Percentiles rank a stretch among this genome's conserved stretches.
Conservation (phyloP, 2,329 filamentous ascomycete genomes). For the Xenoacremonium recifei region DNA sequence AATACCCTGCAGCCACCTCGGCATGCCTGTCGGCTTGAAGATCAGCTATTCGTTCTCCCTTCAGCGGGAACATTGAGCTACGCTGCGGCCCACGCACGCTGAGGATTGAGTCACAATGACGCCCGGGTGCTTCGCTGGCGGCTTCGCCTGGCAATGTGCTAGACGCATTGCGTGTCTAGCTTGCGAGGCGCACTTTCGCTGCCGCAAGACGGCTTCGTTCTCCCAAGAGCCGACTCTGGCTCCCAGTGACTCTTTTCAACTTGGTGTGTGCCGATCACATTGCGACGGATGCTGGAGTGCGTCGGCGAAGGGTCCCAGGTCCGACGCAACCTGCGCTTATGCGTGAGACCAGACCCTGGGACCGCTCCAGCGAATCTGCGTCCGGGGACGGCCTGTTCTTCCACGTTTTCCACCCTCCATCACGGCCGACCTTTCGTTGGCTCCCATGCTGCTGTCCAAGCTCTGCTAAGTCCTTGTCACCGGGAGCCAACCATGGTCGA, state of each 20-base stretch:
- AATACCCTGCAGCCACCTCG: slow-evolving; percentile 21
- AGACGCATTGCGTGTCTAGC: no score
- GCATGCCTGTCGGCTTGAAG: slow-evolving; percentile 18
- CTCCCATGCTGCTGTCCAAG: slow-evolving; percentile 2
- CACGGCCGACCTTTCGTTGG: slow-evolving; percentile 15
- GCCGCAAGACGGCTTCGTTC: no score
- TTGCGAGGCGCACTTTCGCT: no score
- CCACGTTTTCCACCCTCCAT: slow-evolving; percentile 26
- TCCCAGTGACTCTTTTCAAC: no score
- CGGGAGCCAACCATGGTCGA: slow-evolving; percentile 11
- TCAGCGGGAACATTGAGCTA: slow-evolving; percentile 13
- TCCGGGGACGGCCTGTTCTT: slow-evolving; percentile 11
- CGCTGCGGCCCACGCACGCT: slow-evolving; percentile 5
- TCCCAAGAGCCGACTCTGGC: no score
- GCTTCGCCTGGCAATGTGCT: no score
- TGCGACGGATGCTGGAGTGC: no score
- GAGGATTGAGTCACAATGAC: slow-evolving; percentile 24
- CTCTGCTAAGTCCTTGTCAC: slow-evolving; percentile 12
- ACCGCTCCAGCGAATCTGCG: slow-evolving; percentile 11
- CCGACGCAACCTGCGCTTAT: slow-evolving; percentile 16
- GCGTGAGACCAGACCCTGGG: slow-evolving; percentile 13
- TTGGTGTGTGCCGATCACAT: no score
- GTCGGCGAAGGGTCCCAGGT: slow-evolving; percentile 10
- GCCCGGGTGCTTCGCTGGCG: slow-evolving; percentile 1
- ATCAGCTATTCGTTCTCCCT: slow-evolving; percentile 14